These are phyloP conservation scores for Colletotrichum sojae DNA, from an alignment of 2,329 filamentous ascomycete species.

Conservation along the genomic window DNA sequence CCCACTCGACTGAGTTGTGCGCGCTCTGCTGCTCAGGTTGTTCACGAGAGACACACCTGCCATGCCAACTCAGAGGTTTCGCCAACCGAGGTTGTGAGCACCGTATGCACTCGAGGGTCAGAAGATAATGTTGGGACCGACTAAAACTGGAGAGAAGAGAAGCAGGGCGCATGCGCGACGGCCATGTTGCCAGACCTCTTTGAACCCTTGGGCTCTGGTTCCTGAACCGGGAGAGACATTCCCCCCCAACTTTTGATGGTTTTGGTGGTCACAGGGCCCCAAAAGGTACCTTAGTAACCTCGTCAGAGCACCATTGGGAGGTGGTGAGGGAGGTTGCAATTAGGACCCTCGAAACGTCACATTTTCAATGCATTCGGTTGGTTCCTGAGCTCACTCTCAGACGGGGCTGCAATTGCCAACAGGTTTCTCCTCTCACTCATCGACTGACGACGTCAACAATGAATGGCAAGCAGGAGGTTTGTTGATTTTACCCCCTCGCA, in stretches of 20 bases:
- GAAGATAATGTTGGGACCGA: constrained; percentile 30
- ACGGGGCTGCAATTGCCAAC: background rate
- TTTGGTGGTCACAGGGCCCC: constrained; percentile 26
- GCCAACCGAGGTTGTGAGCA: constrained; percentile 6
- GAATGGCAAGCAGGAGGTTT: constrained; percentile 6
- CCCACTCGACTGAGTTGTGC: constrained; percentile 14
- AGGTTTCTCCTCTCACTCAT: background rate
- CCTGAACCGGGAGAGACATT: constrained; percentile 34
- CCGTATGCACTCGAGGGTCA: constrained; percentile 36
- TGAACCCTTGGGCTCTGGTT: constrained; percentile 25
- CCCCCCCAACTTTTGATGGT: constrained; percentile 23
- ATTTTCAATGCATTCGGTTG: constrained; percentile 18
- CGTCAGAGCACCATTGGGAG: constrained; percentile 7
- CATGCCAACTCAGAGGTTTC: constrained; percentile 36
- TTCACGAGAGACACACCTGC: constrained; percentile 34
- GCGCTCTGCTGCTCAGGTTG: background rate
- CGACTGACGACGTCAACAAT: background rate
- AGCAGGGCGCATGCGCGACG: constrained; percentile 4
- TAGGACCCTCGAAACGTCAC: constrained; percentile 36
- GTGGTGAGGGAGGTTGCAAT: constrained; percentile 16
- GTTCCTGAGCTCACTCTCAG: background rate
- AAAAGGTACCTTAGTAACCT: constrained; percentile 5
- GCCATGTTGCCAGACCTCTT: constrained; percentile 18
- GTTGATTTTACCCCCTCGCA: background rate
- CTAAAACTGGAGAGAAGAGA: background rate